These are phyloP conservation scores for Henckelia pumila DNA, from an alignment of 257 asterid genomes.

Conservation along the genomic window DNA sequence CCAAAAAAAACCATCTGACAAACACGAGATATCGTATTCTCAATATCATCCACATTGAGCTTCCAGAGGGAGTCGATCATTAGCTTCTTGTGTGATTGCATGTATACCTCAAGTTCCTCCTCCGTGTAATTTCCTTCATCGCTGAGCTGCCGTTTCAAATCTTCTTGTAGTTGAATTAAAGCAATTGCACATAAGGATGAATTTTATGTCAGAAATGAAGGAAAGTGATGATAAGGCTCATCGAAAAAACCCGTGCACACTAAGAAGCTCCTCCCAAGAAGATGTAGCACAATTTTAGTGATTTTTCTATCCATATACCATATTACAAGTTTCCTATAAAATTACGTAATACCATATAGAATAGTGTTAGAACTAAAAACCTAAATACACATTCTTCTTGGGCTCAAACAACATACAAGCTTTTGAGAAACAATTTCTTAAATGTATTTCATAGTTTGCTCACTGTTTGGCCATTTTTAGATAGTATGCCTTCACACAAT, in stretches of 20 bases:
- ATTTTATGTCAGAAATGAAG: constrained; percentile 13
- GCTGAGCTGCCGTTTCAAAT: constrained; percentile 80
- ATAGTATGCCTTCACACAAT: constrained; percentile 4
- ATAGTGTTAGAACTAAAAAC: neutral
- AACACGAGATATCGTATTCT: constrained; percentile 86
- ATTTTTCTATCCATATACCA: neutral
- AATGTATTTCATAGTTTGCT: constrained; percentile 4
- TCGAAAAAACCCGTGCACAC: neutral
- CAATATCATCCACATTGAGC: constrained; percentile 98
- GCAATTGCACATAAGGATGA: constrained; percentile 78
- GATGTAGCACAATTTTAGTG: neutral
- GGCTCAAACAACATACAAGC: neutral
- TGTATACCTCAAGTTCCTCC: constrained; percentile 83
- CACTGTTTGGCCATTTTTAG: constrained; percentile 9
- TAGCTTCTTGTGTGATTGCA: constrained; percentile 90
- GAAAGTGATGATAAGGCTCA: neutral
- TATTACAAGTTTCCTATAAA: neutral
- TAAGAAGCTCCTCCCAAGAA: neutral
- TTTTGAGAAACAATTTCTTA: neutral
- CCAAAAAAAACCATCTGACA: constrained; percentile 78
- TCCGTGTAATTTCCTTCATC: constrained; percentile 89
- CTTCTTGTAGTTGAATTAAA: constrained; percentile 94
- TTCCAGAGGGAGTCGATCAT: constrained; percentile 99
- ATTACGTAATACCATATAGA: neutral
- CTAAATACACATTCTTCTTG: neutral